Conservation (phyloP, 1,139 yeast species). For the Kodamaea ohmeri region DNA sequence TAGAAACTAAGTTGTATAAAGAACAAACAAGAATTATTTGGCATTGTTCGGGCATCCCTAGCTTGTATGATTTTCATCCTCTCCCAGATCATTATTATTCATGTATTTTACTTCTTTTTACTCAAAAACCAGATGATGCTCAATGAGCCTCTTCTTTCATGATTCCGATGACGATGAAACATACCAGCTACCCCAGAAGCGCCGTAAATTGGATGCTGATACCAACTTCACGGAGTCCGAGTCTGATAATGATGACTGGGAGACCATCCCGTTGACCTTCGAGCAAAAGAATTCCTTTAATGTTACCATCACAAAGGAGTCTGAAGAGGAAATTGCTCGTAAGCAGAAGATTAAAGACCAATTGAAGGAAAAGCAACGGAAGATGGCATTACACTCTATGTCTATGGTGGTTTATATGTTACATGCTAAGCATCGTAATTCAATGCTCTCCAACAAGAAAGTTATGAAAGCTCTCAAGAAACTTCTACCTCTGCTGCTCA, state of each 20-base stretch:
- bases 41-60: too few relatives aligned
- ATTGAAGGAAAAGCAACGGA: constrained; percentile 11
- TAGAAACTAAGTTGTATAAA: too few relatives aligned
- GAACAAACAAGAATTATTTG: too few relatives aligned
- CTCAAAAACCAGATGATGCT: background rate
- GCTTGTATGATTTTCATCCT: too few relatives aligned
- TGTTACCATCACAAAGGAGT: constrained; percentile 8
- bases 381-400: constrained; percentile 24
- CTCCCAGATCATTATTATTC: background rate
- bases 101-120: background rate
- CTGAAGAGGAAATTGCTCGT: constrained; percentile 3
- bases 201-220: constrained; percentile 1
- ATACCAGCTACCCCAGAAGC: constrained; percentile 9
- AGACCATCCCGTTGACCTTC: constrained; percentile 19
- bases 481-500: constrained; percentile 25
- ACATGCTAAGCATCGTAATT: constrained; percentile 27
- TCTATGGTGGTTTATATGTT: constrained; percentile 27
- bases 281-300: constrained; percentile 1
- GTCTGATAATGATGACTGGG: constrained; percentile 22
- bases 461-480: constrained; percentile 27
- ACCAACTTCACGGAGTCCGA: constrained; percentile 9
- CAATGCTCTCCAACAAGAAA: constrained; percentile 19
- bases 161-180: constrained; percentile 5
- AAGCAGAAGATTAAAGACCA: constrained; percentile 7
- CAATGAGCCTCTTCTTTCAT: constrained; percentile 7